phyloP scores from a whole-genome alignment of 139 green algal genomes.

The Trebouxia sp. region DNA sequence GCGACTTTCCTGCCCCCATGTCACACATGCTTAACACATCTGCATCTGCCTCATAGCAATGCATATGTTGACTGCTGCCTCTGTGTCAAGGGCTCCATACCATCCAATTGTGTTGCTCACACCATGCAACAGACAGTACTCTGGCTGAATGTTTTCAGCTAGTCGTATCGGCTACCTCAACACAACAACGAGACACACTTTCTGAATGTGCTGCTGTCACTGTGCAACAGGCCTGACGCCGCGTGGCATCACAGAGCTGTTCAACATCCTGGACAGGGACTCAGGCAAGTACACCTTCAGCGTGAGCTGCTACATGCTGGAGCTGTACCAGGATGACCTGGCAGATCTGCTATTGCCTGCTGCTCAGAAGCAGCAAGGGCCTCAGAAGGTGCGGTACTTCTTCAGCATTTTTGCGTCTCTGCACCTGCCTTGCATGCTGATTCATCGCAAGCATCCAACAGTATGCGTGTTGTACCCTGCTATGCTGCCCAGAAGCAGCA shows the following conservation, averaged over 20 bases:
- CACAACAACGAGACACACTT: no score
- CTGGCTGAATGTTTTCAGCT: background rate
- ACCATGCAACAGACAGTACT: background rate
- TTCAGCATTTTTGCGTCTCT: background rate
- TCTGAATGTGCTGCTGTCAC: background rate
- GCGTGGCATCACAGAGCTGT: conserved; percentile 88
- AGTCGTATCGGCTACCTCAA: no score
- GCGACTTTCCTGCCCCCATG: no score
- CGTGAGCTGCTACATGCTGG: conserved; percentile 92
- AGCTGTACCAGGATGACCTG: conserved; percentile 93
- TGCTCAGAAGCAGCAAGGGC: conserved; percentile 15
- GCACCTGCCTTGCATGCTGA: background rate
- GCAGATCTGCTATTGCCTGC: conserved; percentile 83
- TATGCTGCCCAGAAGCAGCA: no score
- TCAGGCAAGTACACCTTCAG: conserved; percentile 82
- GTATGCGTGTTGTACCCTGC: no score
- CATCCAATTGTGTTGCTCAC: no score
- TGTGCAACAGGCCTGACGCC: conserved; percentile 82
- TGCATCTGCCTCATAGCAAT: no score
- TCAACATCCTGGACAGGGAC: conserved; percentile 76
- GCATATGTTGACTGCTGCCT: no score
- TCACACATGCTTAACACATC: no score
- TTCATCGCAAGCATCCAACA: no score
- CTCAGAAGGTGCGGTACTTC: background rate
- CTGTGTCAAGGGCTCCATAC: no score